Percentiles rank a stretch among this genome's conserved stretches.
These are phyloP conservation scores for Fragosphaeria purpurea DNA, from an alignment of 2,329 filamentous ascomycete species.

Conservation along the genomic window DNA sequence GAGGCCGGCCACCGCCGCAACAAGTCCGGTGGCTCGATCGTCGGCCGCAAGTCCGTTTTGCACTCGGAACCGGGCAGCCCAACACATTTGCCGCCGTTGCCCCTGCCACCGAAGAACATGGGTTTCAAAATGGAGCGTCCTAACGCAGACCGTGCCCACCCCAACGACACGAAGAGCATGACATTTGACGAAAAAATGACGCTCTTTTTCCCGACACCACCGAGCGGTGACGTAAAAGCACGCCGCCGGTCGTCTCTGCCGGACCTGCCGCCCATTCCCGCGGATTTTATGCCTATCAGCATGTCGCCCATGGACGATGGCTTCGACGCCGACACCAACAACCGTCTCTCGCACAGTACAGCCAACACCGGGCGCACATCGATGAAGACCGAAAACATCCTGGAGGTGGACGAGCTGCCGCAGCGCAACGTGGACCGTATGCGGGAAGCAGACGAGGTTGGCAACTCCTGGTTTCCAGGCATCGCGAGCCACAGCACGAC, in stretches of 20 bases:
- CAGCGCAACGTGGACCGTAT: background rate
- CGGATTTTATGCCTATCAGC: constrained; percentile 17
- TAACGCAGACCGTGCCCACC: constrained; percentile 27
- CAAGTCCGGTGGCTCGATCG: constrained; percentile 38
- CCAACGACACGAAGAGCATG: constrained; percentile 48
- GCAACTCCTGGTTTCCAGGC: constrained; percentile 29
- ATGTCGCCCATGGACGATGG: constrained; percentile 12
- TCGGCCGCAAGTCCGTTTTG: constrained; percentile 35
- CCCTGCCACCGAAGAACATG: constrained; percentile 39
- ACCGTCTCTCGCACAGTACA: constrained; percentile 21
- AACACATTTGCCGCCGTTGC: constrained; percentile 41
- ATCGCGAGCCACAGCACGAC: constrained; percentile 15
- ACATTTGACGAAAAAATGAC: constrained; percentile 48
- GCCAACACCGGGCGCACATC: constrained; percentile 28
- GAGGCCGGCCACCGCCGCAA: constrained; percentile 33
- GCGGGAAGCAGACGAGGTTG: constrained; percentile 22
- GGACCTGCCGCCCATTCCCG: constrained; percentile 30
- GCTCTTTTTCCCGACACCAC: constrained; percentile 35
- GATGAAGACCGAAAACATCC: constrained; percentile 29
- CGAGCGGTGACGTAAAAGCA: constrained; percentile 15
- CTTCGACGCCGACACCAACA: constrained; percentile 12
- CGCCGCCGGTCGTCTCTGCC: constrained; percentile 33
- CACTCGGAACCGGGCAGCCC: constrained; percentile 34
- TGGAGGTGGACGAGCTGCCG: constrained; percentile 26
- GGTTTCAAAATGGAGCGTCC: constrained; percentile 10